Evolutionary conservation across 1,284 basidiomycete species (phyloP), one percentile per base, ranked within the genome.

Genomic region (Amylostereum areolatum): DNA sequence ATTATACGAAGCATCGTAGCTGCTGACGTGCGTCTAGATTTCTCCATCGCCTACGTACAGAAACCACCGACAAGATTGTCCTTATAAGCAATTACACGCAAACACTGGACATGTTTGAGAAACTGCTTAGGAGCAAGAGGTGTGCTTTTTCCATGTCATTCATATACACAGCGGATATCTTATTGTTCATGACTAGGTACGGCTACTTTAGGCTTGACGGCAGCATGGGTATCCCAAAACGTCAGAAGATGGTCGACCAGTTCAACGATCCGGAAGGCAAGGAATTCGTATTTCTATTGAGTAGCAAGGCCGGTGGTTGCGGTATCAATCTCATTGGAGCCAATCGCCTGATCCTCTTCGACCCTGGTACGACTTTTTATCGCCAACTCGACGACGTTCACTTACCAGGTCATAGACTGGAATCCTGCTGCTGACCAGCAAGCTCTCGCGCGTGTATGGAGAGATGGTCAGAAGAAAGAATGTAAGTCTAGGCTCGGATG

Each of bases 381-480:
- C 43, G 10, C 34, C 18, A n/a, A 33, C 18, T 32, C 31, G 4
- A n/a, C 5, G 18, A 9, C 29, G 27, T 25, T 43, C 45, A 12
- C 49, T 5, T 45, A 45, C 46, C 11, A 43, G 25, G 46, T 45
- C 41, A 11, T 37, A 31, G 95, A 98, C 64, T 97, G 96, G 95
- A 98, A 98, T 61, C 96, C 95, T 24, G 95, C 96, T 4, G 92
- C 95, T 34, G 96, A 99, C 66, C 97, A 99, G 66, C 97, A 99
- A 67, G 96, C 96, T 7, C 77, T 99, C 4, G 96, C 96, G 36
- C 92, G 96, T 67, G 96, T 99, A 2, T 99, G 96, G 96, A 89
- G 97, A 73, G 96, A 99, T 62, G 96, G 96, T 0, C 96, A 99
- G 68, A 99, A 97, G 81, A 99, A 99, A 81, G 92, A 96, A 69